phyloP scores from a whole-genome alignment of 169 alveolate species.

The Cryptosporidium sp. region DNA sequence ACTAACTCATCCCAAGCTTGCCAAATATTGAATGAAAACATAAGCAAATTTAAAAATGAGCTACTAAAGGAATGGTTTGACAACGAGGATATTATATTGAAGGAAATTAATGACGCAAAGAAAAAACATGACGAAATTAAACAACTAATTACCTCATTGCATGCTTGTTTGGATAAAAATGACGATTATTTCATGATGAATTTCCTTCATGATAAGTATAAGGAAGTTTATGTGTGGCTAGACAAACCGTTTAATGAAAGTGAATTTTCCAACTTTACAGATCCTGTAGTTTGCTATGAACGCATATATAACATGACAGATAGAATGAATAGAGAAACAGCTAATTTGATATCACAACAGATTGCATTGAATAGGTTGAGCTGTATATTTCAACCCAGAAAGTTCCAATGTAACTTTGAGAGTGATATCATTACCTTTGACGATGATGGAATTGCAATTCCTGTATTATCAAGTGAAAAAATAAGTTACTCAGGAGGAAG shows the following conservation, averaged over 20 bases:
- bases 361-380: slow-evolving; percentile 57
- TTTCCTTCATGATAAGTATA: slow-evolving; percentile 57
- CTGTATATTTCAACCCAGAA: slow-evolving; percentile 74
- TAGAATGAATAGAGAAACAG: slow-evolving; percentile 51
- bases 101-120: slow-evolving; percentile 66
- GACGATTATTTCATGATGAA: slow-evolving; percentile 70
- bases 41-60: slow-evolving; percentile 27
- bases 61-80: slow-evolving; percentile 71
- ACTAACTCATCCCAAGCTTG: slow-evolving; percentile 52
- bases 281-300: slow-evolving; percentile 65
- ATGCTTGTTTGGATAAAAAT: slow-evolving; percentile 29
- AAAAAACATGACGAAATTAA: slow-evolving; percentile 54
- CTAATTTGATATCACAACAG: slow-evolving; percentile 61
- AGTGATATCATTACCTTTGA: slow-evolving; percentile 72
- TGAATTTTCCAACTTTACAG: slow-evolving; percentile 51
- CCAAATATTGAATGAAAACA: slow-evolving; percentile 45
- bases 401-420: slow-evolving; percentile 74
- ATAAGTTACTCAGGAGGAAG: slow-evolving; percentile 31
- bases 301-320: slow-evolving; percentile 53
- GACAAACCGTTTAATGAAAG: slow-evolving; percentile 59
- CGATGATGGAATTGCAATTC: slow-evolving; percentile 72
- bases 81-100: slow-evolving; percentile 49
- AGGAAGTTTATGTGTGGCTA: slow-evolving; percentile 55
- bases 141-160: slow-evolving; percentile 27
- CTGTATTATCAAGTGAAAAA: slow-evolving; percentile 58